Conservation (phyloP, 495 filamentous ascomycete genomes). For the Evernia prunastri region DNA sequence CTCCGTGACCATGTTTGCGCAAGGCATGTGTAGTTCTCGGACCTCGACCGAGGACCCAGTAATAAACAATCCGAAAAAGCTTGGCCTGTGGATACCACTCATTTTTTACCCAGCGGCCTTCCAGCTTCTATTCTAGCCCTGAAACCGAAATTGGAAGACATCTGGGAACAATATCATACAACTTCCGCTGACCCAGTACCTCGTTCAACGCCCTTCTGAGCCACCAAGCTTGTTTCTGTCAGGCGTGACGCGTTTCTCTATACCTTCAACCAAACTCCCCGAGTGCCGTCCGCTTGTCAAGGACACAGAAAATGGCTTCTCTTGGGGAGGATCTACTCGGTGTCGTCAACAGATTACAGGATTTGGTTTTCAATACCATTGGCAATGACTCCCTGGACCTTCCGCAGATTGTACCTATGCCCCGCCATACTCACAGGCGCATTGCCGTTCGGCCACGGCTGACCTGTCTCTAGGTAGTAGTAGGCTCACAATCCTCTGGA, state of each 20-base stretch:
- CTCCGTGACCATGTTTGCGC: not conserved
- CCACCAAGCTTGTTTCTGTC: slow-evolving; percentile 7
- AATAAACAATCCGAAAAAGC: not conserved
- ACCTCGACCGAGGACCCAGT: not conserved
- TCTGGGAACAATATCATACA: not conserved
- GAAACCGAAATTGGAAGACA: not conserved
- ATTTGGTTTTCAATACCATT: slow-evolving; percentile 98
- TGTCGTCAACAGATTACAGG: slow-evolving; percentile 94
- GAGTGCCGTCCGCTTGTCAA: slow-evolving; percentile 11
- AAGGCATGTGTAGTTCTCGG: not conserved
- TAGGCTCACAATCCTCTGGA: slow-evolving; percentile 95
- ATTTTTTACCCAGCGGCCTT: not conserved
- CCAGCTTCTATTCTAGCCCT: not conserved
- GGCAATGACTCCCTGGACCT: slow-evolving; percentile 96
- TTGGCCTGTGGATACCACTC: not conserved
- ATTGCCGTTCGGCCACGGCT: slow-evolving; percentile 3
- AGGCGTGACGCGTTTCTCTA: slow-evolving; percentile 15
- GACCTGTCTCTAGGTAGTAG: slow-evolving; percentile 66
- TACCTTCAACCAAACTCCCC: slow-evolving; percentile 7
- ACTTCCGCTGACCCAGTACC: not conserved
- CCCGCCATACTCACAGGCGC: slow-evolving; percentile 18
- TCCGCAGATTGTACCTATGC: slow-evolving; percentile 81
- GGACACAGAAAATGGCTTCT: slow-evolving; percentile 47
- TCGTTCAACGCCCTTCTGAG: not conserved
- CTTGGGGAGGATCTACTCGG: slow-evolving; percentile 88